A percentile compares a stretch with the other conserved stretches of the same genome.
phyloP scores from a whole-genome alignment of 768 basidiomycete genomes.

The Mycena sanguinolenta region DNA sequence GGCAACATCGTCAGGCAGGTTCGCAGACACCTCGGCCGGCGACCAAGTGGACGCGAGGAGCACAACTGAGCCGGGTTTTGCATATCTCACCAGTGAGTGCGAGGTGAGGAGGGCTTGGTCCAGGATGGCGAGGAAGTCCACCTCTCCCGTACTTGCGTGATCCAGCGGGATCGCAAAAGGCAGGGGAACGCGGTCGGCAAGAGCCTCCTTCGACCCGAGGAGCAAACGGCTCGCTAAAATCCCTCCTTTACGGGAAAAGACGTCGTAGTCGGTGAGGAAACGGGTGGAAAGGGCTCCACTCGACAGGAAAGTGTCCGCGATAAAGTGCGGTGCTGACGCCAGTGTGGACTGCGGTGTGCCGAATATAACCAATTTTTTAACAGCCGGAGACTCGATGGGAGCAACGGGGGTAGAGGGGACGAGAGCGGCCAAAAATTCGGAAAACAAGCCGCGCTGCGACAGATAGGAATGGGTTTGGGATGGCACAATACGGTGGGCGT shows the following conservation, averaged over 20 bases:
- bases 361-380: slow-evolving; percentile 77
- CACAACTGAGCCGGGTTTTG: slow-evolving; percentile 76
- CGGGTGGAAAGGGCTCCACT: slow-evolving; percentile 68
- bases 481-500: slow-evolving; percentile 72
- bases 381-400: slow-evolving; percentile 60
- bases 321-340: slow-evolving; percentile 65
- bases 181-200: slow-evolving; percentile 62
- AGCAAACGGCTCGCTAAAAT: slow-evolving; percentile 77
- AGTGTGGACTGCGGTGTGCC: slow-evolving; percentile 70
- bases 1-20: slow-evolving; percentile 67
- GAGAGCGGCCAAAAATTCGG: slow-evolving; percentile 54
- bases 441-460: slow-evolving; percentile 57
- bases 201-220: slow-evolving; percentile 63
- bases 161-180: slow-evolving; percentile 71
- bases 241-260: slow-evolving; percentile 80
- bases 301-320: slow-evolving; percentile 71
- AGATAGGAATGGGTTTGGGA: slow-evolving; percentile 66
- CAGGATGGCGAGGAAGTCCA: slow-evolving; percentile 81
- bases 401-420: slow-evolving; percentile 49
- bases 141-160: slow-evolving; percentile 56
- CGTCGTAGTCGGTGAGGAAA: slow-evolving; percentile 78
- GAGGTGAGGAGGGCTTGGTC: slow-evolving; percentile 85
- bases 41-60: slow-evolving; percentile 85
- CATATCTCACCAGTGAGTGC: slow-evolving; percentile 77
- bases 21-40: slow-evolving; percentile 77